These are phyloP conservation scores for Myochromella boudieri DNA, from an alignment of 768 basidiomycete genomes.

Conservation along the genomic window DNA sequence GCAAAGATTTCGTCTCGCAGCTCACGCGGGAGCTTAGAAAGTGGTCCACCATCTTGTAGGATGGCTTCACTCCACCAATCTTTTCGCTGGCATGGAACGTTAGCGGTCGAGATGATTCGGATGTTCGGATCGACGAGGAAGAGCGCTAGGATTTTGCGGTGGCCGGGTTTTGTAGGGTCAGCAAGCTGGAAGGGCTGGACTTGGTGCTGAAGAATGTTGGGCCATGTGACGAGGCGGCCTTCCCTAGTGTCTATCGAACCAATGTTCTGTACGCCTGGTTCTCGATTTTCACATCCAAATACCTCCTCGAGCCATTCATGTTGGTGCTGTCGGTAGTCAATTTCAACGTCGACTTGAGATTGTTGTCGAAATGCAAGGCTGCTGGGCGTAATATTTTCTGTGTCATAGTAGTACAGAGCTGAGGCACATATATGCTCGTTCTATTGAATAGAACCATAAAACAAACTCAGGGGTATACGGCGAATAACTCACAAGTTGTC, in stretches of 20 bases:
- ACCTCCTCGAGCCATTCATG: background rate
- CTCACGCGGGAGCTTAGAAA: conserved; percentile 20
- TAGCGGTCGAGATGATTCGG: background rate
- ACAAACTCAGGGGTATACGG: background rate
- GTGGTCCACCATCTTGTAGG: background rate
- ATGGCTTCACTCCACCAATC: background rate
- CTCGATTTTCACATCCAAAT: background rate
- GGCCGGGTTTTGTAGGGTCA: background rate
- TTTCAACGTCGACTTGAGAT: background rate
- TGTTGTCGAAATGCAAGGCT: background rate
- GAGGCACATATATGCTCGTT: conserved; percentile 26
- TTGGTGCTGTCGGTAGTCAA: background rate
- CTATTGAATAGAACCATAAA: conserved; percentile 1
- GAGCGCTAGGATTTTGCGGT: background rate
- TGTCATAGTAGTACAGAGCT: conserved; percentile 13
- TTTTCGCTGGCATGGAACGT: background rate
- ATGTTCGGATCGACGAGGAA: background rate
- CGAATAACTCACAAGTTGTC: conserved; percentile 16
- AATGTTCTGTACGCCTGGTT: background rate
- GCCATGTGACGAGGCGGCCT: background rate
- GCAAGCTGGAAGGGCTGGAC: background rate
- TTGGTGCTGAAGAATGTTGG: background rate
- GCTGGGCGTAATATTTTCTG: background rate
- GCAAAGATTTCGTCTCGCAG: conserved; percentile 14
- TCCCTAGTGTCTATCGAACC: background rate